phyloP scores from a whole-genome alignment of 169 alveolate species.

The Eimeria tenella region DNA sequence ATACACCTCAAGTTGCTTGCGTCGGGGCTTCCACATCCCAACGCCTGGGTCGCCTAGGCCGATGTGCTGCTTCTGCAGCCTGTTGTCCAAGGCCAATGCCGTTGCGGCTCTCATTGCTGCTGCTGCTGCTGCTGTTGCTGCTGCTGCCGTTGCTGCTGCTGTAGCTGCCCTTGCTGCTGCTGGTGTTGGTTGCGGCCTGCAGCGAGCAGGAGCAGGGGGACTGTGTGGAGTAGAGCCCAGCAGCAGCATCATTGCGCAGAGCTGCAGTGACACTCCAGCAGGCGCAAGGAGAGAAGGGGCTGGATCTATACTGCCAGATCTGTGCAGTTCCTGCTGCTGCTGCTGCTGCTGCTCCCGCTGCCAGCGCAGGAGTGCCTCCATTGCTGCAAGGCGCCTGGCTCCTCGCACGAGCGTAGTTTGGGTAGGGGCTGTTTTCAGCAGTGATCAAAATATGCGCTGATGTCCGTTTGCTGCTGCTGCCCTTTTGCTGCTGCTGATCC shows the following conservation, averaged over 20 bases:
- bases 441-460: conserved; percentile 14
- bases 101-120: background rate
- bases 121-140: conserved; percentile 35
- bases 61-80: background rate
- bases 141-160: conserved; percentile 25
- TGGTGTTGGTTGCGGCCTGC: conserved; percentile 1
- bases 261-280: conserved; percentile 58
- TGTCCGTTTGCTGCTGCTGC: conserved; percentile 33
- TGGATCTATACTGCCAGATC: background rate
- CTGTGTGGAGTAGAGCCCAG: background rate
- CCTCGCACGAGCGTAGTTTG: background rate
- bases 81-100: background rate
- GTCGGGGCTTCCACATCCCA: conserved; percentile 65
- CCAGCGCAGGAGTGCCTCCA: background rate
- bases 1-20: conserved; percentile 19
- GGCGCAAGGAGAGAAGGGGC: conserved; percentile 42
- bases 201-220: conserved; percentile 55
- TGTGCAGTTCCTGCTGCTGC: conserved; percentile 31
- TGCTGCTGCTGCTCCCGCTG: conserved; percentile 34
- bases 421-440: conserved; percentile 44
- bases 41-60: conserved; percentile 47
- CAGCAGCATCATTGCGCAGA: background rate
- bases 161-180: background rate
- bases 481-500: background rate
- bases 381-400: conserved; percentile 3